Percentiles rank a stretch among this genome's conserved stretches.
Conservation (phyloP, 192 early-diverging fungal genomes). For the Entrophospora sp. region DNA sequence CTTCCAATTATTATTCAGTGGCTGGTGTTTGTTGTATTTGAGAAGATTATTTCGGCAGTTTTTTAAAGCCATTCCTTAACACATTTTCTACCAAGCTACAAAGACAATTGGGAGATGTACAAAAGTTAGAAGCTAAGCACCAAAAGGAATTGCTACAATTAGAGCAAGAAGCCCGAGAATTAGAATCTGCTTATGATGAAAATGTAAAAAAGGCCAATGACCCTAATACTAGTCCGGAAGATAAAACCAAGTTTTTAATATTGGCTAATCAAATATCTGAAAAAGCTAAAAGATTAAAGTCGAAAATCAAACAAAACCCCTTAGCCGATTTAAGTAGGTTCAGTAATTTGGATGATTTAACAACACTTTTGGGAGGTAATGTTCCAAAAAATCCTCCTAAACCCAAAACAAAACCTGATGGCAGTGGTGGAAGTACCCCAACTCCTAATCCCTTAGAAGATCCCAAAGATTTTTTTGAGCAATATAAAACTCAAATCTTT, state of each 20-base stretch:
- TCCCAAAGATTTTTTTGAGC: no score
- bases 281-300: background rate
- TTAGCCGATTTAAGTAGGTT: conserved; percentile 2
- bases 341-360: conserved; percentile 10
- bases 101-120: background rate
- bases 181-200: background rate
- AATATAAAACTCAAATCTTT: no score
- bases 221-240: background rate
- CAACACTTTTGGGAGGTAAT: background rate
- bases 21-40: conserved; percentile 1
- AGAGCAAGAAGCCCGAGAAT: background rate
- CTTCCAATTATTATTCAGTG: background rate
- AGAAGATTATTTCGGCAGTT: background rate
- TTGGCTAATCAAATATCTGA: background rate
- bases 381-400: conserved; percentile 1
- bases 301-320: background rate
- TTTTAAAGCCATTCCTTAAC: background rate
- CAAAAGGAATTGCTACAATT: background rate
- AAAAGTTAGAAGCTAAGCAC: background rate
- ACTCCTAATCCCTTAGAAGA: no score
- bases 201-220: conserved; percentile 1
- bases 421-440: background rate
- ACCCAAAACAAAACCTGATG: background rate
- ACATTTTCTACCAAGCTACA: background rate
- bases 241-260: background rate